phyloP scores from a whole-genome alignment of 2,329 filamentous ascomycete genomes.

The Neofusicoccum parvum region DNA sequence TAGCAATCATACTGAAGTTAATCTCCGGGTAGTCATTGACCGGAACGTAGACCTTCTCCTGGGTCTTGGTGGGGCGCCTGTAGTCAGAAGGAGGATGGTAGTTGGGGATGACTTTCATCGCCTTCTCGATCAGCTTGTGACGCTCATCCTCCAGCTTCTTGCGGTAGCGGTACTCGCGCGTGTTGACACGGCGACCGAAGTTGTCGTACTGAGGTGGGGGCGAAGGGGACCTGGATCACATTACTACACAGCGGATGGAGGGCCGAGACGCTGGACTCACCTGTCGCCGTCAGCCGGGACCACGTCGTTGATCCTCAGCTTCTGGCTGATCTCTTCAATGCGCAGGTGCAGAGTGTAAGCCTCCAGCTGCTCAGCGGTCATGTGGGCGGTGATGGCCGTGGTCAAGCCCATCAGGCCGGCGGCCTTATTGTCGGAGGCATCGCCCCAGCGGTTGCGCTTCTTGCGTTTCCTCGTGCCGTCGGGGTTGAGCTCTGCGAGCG shows the following conservation, averaged over 20 bases:
- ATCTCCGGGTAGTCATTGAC: conserved; percentile 99
- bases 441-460: conserved; percentile 99
- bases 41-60: conserved; percentile 99
- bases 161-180: conserved; percentile 95
- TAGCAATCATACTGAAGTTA: conserved; percentile 99
- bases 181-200: conserved; percentile 98
- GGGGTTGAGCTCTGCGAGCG: conserved; percentile 38
- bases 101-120: conserved; percentile 99
- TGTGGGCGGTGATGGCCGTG: conserved; percentile 93
- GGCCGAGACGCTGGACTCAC: conserved; percentile 55
- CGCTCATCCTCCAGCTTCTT: conserved; percentile 98
- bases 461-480: conserved; percentile 89
- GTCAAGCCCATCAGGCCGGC: conserved; percentile 96
- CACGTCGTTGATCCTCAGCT: conserved; percentile 98
- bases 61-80: conserved; percentile 97
- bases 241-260: conserved; percentile 22
- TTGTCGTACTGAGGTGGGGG: conserved; percentile 98
- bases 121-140: conserved; percentile 97
- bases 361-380: conserved; percentile 98
- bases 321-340: conserved; percentile 99
- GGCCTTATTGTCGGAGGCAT: conserved; percentile 96
- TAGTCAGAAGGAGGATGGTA: conserved; percentile 99
- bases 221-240: conserved; percentile 75
- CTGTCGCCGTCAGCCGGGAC: conserved; percentile 95
- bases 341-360: conserved; percentile 95